phyloP scores from a whole-genome alignment of 805 yeast genomes.

The Lachancea lanzarotensis region DNA sequence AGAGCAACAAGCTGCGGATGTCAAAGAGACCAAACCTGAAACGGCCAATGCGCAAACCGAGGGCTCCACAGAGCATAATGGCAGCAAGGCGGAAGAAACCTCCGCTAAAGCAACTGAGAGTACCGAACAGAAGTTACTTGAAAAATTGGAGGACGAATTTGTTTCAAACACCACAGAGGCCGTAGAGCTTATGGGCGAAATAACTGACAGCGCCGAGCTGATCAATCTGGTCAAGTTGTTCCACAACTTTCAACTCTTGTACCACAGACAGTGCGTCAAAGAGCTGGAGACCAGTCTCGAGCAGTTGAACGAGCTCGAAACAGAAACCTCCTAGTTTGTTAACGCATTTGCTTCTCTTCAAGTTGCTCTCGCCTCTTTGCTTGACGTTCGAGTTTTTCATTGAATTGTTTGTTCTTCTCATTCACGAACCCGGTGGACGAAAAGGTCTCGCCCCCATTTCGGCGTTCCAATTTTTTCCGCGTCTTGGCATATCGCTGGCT shows the following conservation, averaged over 20 bases:
- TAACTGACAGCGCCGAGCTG: slow-evolving; percentile 61
- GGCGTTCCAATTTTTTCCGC: slow-evolving; percentile 14
- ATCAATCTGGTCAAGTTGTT: slow-evolving; percentile 59
- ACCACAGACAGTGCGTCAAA: slow-evolving; percentile 45
- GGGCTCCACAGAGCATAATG: no score
- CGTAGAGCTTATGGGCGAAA: slow-evolving; percentile 68
- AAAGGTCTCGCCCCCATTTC: background rate
- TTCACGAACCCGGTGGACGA: slow-evolving; percentile 22
- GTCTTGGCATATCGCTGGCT: slow-evolving; percentile 18
- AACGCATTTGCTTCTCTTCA: background rate
- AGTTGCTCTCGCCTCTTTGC: slow-evolving; percentile 6
- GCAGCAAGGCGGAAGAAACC: background rate
- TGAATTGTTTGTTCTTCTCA: slow-evolving; percentile 29
- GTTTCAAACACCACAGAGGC: slow-evolving; percentile 74
- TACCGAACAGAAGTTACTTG: slow-evolving; percentile 38
- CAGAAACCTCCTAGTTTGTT: slow-evolving; percentile 8
- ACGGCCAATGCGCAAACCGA: background rate
- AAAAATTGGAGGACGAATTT: slow-evolving; percentile 67
- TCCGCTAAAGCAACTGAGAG: slow-evolving; percentile 20
- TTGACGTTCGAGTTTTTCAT: slow-evolving; percentile 24
- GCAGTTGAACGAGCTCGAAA: slow-evolving; percentile 31
- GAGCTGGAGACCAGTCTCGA: slow-evolving; percentile 43
- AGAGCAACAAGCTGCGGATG: slow-evolving; percentile 25
- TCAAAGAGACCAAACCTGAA: slow-evolving; percentile 13
- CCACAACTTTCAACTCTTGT: slow-evolving; percentile 62